Evolutionary conservation across 2,329 filamentous ascomycete genomes (phyloP).

Genomic region (Pseudocercospora musae): DNA sequence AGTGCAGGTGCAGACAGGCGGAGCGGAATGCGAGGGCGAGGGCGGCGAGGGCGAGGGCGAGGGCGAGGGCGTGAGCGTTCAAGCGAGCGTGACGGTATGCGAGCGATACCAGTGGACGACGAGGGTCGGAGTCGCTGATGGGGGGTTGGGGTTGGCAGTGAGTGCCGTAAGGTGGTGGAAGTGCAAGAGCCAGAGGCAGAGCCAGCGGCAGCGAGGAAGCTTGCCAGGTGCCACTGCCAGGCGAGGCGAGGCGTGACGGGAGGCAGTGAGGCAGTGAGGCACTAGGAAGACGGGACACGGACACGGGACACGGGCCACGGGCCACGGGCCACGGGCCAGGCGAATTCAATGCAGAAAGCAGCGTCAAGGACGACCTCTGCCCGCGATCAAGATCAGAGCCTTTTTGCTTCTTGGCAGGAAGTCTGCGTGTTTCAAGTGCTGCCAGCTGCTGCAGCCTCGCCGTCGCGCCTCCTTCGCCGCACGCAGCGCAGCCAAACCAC

Average conservation of each 20-base stretch:
- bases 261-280: not conserved
- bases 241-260: not conserved
- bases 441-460: not conserved
- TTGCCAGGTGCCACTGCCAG: not conserved
- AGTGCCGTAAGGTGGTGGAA: not conserved
- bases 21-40: not conserved
- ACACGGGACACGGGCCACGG: too few relatives aligned
- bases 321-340: not conserved
- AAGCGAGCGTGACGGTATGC: slow-evolving; percentile 30
- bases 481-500: not conserved
- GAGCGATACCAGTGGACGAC: slow-evolving; percentile 23
- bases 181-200: not conserved
- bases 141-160: not conserved
- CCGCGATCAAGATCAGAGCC: not conserved
- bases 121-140: slow-evolving; percentile 4
- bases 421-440: not conserved
- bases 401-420: not conserved
- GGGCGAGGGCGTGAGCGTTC: slow-evolving; percentile 9
- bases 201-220: slow-evolving; percentile 6
- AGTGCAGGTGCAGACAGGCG: not conserved
- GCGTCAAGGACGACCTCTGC: slow-evolving; percentile 1
- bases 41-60: too few relatives aligned
- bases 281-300: not conserved
- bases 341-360: not conserved
- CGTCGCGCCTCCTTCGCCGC: slow-evolving; percentile 3